A percentile compares a stretch with the other conserved stretches of the same genome.
phyloP scores from a whole-genome alignment of 2,329 filamentous ascomycete species.

The Cercospora sp. region DNA sequence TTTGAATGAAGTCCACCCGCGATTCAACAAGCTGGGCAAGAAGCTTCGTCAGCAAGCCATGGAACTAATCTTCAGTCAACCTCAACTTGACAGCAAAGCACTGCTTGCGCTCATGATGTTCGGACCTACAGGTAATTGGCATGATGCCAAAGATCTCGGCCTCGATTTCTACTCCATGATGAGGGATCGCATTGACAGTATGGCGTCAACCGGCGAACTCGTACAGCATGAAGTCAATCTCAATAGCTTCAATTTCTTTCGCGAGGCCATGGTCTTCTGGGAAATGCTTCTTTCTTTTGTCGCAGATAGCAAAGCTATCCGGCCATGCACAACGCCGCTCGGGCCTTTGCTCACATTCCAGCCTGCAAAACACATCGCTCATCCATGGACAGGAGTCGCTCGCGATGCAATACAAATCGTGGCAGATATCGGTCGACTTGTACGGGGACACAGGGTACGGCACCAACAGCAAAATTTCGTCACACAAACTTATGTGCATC shows the following conservation, averaged over 20 bases:
- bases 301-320: conserved; percentile 54
- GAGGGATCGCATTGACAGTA: conserved; percentile 27
- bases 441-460: conserved; percentile 26
- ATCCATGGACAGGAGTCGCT: conserved; percentile 52
- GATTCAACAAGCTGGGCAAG: conserved; percentile 28
- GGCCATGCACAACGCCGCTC: conserved; percentile 38
- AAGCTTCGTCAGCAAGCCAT: conserved; percentile 31
- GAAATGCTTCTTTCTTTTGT: conserved; percentile 48
- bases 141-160: conserved; percentile 58
- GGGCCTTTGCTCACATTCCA: conserved; percentile 39
- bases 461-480: conserved; percentile 27
- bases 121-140: conserved; percentile 62
- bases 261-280: conserved; percentile 61
- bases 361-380: conserved; percentile 20
- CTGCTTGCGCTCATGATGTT: conserved; percentile 60
- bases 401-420: conserved; percentile 49
- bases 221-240: conserved; percentile 25
- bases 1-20: conserved; percentile 30
- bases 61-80: conserved; percentile 25
- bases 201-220: conserved; percentile 15
- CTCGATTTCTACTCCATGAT: conserved; percentile 47
- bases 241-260: conserved; percentile 52
- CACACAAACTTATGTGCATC: conserved; percentile 27
- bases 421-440: conserved; percentile 47
- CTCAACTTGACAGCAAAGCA: conserved; percentile 26